These are phyloP conservation scores for Claviceps paspali DNA, from an alignment of 2,329 filamentous ascomycete genomes.

Conservation along the genomic window DNA sequence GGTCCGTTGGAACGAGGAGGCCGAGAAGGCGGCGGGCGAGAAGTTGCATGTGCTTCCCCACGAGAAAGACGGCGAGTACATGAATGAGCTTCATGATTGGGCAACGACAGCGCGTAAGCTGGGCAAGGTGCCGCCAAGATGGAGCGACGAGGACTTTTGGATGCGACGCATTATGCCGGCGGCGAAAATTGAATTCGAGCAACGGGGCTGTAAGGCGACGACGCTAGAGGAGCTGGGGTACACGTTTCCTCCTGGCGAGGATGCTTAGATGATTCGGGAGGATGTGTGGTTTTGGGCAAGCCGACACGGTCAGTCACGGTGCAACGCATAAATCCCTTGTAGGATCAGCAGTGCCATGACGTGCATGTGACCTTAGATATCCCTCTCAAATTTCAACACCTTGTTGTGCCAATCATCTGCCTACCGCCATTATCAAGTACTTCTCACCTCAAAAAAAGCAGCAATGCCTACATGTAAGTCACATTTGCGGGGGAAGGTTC, in stretches of 20 bases:
- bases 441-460: too few species aligned
- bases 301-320: too few species aligned
- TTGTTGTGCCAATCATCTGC: too few species aligned
- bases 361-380: too few species aligned
- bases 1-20: constrained; percentile 49
- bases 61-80: constrained; percentile 45
- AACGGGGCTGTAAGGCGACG: constrained; percentile 46
- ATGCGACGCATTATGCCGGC: constrained; percentile 50
- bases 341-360: too few species aligned
- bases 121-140: constrained; percentile 55
- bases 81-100: constrained; percentile 55
- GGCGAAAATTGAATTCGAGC: constrained; percentile 58
- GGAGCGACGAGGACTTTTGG: constrained; percentile 60
- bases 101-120: constrained; percentile 30
- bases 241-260: constrained; percentile 19
- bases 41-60: constrained; percentile 16
- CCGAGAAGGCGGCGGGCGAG: constrained; percentile 33
- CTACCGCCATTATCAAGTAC: too few species aligned
- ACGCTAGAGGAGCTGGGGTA: constrained; percentile 61
- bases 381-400: too few species aligned
- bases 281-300: too few species aligned
- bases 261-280: not conserved
- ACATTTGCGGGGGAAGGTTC: too few species aligned
- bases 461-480: too few species aligned
- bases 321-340: too few species aligned